Evolutionary conservation across 345 rosid species (phyloP), one percentile per base, ranked within the genome.

Genomic region (Gossypium turneri): DNA sequence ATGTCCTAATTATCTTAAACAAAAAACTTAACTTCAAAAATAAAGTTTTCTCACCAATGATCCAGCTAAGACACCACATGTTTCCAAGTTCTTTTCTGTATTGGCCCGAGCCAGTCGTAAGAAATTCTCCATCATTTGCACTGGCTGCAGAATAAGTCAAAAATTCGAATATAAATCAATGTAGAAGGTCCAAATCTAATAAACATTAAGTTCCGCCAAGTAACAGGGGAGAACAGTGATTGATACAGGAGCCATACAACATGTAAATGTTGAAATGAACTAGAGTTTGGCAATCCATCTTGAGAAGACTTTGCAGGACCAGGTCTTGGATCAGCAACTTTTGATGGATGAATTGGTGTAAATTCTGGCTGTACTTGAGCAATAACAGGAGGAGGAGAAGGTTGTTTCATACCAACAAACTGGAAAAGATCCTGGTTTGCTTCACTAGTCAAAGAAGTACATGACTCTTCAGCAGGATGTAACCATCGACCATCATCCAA

Each of bases 311-410:
- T 84, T 74, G 94, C 93, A 64, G 93, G 98, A 78, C 99, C 99
- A 77, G 99, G 99, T 84, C 99, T 91, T 69, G 98, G 99, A 82
- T 95, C 99, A 58, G 99, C 99, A 73, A 95, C 98, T 86, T 81
- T 92, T 53, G 98, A 93, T 52, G 99, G 94, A 79, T 88, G 86
- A 57, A 95, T 91, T 38, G 86, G 87, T 78, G 97, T 77, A 27
- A 38, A 27, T 1, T 83, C 88, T 74, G 86, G 92, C 79, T 84
- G 93, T 55, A 95, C 85, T 80, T 88, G 84, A 70, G 97, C 94
- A 79, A 93, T 94, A 83, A 95, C 97, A 38, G 99, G 98, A 79
- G 97, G 99, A 68, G 99, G 98, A 60, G 87, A 50, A 66, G 97
- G 98, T 83, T 95, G 99, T 81, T 76, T 91, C 77, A 89, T 79